A percentile compares a stretch with the other conserved stretches of the same genome.
These are phyloP conservation scores for Niveomyces coronatus DNA, from an alignment of 2,329 filamentous ascomycete genomes.

Conservation along the genomic window DNA sequence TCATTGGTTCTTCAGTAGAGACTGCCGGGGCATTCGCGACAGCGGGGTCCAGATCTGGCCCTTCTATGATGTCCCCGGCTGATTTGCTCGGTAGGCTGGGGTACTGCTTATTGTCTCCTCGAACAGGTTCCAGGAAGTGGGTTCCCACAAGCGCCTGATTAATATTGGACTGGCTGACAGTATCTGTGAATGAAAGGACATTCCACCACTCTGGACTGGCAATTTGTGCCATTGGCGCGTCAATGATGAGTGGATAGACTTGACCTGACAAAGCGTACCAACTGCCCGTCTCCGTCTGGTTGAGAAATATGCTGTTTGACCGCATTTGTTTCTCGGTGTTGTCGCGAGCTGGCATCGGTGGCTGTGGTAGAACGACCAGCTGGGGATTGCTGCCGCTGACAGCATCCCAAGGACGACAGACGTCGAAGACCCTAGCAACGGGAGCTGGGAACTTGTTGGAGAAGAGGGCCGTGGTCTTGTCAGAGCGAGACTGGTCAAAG, in stretches of 20 bases:
- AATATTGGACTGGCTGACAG: conserved; percentile 35
- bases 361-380: conserved; percentile 79
- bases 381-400: conserved; percentile 55
- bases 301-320: conserved; percentile 66
- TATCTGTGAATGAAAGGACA: conserved; percentile 23
- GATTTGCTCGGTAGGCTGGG: conserved; percentile 27
- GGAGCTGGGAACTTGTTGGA: conserved; percentile 62
- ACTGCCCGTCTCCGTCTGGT: conserved; percentile 73
- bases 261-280: conserved; percentile 92
- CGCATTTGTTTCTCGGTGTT: conserved; percentile 41
- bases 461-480: conserved; percentile 48
- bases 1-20: conserved; percentile 26
- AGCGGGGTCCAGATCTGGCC: conserved; percentile 18
- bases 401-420: conserved; percentile 64
- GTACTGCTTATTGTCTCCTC: conserved; percentile 22
- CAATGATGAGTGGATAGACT: conserved; percentile 75
- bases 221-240: conserved; percentile 42
- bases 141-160: conserved; percentile 59
- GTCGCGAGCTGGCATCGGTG: conserved; percentile 50
- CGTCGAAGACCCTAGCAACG: conserved; percentile 80
- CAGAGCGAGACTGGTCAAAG: conserved; percentile 54
- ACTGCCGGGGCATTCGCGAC: conserved; percentile 13
- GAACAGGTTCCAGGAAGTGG: conserved; percentile 45
- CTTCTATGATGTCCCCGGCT: conserved; percentile 18
- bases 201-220: conserved; percentile 39